Evolutionary conservation across 768 basidiomycete genomes (phyloP).

Genomic region (Suillus variegatus): DNA sequence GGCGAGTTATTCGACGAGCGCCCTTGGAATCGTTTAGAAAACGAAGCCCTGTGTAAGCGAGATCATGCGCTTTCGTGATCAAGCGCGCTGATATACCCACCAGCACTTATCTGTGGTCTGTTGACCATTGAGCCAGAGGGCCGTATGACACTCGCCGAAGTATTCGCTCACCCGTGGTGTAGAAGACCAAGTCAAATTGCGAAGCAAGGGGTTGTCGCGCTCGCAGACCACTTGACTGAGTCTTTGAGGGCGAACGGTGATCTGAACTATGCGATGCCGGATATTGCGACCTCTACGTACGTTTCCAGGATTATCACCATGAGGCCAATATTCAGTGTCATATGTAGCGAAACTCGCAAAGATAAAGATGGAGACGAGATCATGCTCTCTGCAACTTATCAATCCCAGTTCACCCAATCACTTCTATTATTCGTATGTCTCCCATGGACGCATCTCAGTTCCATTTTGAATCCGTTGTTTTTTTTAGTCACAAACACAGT

Average conservation of each 20-base stretch:
- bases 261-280: conserved; percentile 68
- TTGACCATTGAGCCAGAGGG: conserved; percentile 68
- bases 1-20: conserved; percentile 72
- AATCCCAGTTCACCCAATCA: conserved; percentile 78
- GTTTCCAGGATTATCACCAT: conserved; percentile 14
- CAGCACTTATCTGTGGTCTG: conserved; percentile 78
- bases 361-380: conserved; percentile 61
- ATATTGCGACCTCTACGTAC: conserved; percentile 38
- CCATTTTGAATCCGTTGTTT: background rate
- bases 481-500: conserved; percentile 80
- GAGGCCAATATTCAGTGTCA: background rate
- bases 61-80: background rate
- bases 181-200: conserved; percentile 73
- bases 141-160: conserved; percentile 64
- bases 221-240: conserved; percentile 74
- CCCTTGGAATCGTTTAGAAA: conserved; percentile 77
- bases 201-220: conserved; percentile 44
- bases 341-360: conserved; percentile 15
- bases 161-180: conserved; percentile 72
- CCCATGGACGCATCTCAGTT: background rate
- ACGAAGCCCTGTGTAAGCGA: conserved; percentile 60
- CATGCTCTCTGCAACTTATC: conserved; percentile 56
- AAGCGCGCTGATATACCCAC: conserved; percentile 2
- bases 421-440: conserved; percentile 80
- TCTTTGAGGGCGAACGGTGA: conserved; percentile 72